Evolutionary conservation across 2,329 filamentous ascomycete genomes (phyloP).

Genomic region (Colletotrichum navitas): DNA sequence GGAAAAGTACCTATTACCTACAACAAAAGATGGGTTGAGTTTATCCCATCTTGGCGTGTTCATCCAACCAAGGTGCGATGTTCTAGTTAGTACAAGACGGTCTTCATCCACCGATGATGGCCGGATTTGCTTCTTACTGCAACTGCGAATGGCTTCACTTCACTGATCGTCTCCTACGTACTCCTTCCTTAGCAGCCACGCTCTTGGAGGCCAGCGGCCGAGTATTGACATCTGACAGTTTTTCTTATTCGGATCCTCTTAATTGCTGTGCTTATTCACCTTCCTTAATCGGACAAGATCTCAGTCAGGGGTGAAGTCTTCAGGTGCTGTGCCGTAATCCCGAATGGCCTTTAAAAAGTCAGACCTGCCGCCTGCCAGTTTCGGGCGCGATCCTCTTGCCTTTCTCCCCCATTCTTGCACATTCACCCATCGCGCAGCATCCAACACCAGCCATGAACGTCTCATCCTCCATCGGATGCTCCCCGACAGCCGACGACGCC

Average conservation of each 20-base stretch:
- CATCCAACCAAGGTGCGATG: not conserved
- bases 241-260: not conserved
- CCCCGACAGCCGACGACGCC: constrained; percentile 30
- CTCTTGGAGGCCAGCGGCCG: not conserved
- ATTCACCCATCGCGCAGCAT: not conserved
- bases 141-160: constrained; percentile 9
- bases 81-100: too few relatives aligned
- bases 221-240: not conserved
- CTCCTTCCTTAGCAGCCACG: not conserved
- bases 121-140: not conserved
- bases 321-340: not conserved
- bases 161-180: not conserved
- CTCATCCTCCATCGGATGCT: constrained; percentile 26
- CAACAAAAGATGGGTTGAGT: constrained; percentile 3
- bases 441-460: constrained; percentile 12
- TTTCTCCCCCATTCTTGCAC: not conserved
- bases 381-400: fast-evolving
- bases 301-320: constrained; percentile 25
- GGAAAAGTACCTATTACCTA: not conserved
- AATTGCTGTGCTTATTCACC: constrained; percentile 30
- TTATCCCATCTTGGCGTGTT: constrained; percentile 9
- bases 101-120: constrained; percentile 6
- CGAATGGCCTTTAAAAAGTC: constrained; percentile 11
- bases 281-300: constrained; percentile 30
- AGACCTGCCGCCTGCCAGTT: not conserved